phyloP scores from a whole-genome alignment of 1,284 basidiomycete species.

The Microbotryomycetes sp. region DNA sequence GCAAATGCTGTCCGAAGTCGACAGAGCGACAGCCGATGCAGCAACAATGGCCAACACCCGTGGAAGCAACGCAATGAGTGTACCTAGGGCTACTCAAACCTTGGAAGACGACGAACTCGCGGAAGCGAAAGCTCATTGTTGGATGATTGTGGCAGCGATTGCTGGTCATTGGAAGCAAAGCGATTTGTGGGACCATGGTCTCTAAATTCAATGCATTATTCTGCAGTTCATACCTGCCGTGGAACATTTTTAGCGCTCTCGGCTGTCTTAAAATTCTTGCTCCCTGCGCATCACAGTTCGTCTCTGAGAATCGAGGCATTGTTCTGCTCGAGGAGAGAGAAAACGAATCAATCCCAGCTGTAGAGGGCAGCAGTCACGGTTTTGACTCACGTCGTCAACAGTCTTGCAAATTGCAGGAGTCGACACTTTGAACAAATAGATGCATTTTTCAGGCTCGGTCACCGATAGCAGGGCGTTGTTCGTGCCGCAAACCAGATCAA shows the following conservation, averaged over 20 bases:
- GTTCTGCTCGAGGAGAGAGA: too few species aligned
- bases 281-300: slow-evolving; percentile 12
- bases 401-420: slow-evolving; percentile 74
- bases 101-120: slow-evolving; percentile 31
- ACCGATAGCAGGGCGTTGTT: slow-evolving; percentile 78
- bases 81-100: slow-evolving; percentile 32
- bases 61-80: slow-evolving; percentile 26
- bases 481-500: slow-evolving; percentile 75
- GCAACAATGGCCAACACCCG: background rate
- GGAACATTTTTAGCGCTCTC: background rate
- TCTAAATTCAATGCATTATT: background rate
- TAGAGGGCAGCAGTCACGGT: background rate
- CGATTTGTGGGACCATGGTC: slow-evolving; percentile 68
- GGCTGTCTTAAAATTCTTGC: background rate
- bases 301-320: slow-evolving; percentile 2
- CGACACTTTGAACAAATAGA: slow-evolving; percentile 82
- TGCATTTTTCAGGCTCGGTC: slow-evolving; percentile 91
- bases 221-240: background rate
- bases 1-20: slow-evolving; percentile 46
- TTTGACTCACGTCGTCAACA: background rate
- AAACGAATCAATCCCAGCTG: too few species aligned
- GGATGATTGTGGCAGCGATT: slow-evolving; percentile 71
- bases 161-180: slow-evolving; percentile 74
- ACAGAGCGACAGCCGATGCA: slow-evolving; percentile 26
- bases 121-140: slow-evolving; percentile 60